phyloP scores from a whole-genome alignment of 768 basidiomycete genomes.

The Mycena polygramma region DNA sequence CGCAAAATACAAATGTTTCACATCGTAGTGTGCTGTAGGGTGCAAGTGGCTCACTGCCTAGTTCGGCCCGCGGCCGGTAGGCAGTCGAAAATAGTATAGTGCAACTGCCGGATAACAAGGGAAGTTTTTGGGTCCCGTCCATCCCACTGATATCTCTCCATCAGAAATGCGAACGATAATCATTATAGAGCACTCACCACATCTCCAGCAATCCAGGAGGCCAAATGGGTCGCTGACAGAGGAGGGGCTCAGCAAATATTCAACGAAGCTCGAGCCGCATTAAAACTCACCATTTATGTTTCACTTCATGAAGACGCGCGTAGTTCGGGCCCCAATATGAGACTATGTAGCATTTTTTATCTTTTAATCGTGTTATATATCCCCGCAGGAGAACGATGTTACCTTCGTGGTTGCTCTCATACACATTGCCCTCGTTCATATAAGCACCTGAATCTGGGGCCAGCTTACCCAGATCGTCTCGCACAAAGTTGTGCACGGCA shows the following conservation, averaged over 20 bases:
- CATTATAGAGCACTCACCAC: conserved; percentile 41
- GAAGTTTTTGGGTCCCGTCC: too few relatives aligned
- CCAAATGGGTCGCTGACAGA: conserved; percentile 43
- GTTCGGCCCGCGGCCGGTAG: too few relatives aligned
- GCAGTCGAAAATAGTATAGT: too few relatives aligned
- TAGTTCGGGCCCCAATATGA: conserved; percentile 55
- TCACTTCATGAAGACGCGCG: conserved; percentile 43
- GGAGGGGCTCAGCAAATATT: neutral
- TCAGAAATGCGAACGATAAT: too few relatives aligned
- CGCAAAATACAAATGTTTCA: too few relatives aligned
- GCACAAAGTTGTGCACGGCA: conserved; percentile 37
- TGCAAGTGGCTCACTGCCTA: too few relatives aligned
- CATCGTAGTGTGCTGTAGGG: too few relatives aligned
- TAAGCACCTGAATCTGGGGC: conserved; percentile 45
- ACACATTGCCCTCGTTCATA: conserved; percentile 53
- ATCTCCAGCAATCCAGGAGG: conserved; percentile 51
- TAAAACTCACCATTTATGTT: conserved; percentile 49
- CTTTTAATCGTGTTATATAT: too few relatives aligned
- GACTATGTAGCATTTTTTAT: conserved; percentile 14
- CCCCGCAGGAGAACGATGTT: neutral
- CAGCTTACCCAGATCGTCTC: conserved; percentile 19
- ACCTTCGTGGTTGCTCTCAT: conserved; percentile 48
- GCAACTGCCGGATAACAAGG: too few relatives aligned
- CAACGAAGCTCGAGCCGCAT: neutral
- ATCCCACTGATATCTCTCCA: too few relatives aligned